A percentile compares a stretch with the other conserved stretches of the same genome.
Evolutionary conservation across 805 yeast species (phyloP).

Genomic region (Starmera dryadoides): DNA sequence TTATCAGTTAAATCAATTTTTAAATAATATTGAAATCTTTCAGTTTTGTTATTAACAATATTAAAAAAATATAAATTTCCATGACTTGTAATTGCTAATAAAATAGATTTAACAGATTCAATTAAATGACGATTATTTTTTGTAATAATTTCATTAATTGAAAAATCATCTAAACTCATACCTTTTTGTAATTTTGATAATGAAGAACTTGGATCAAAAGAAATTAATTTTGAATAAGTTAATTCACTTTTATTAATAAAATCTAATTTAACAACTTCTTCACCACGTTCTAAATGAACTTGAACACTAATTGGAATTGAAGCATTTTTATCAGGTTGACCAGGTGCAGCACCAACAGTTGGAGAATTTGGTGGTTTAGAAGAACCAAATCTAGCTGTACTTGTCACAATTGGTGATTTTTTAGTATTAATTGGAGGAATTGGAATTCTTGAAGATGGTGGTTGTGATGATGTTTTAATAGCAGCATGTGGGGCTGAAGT

Average conservation of each 20-base stretch:
- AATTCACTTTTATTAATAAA: slow-evolving; percentile 15
- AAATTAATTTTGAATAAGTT: slow-evolving; percentile 5
- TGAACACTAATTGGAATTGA: slow-evolving; percentile 3
- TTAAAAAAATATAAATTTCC: slow-evolving; percentile 26
- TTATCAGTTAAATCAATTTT: slow-evolving; percentile 40
- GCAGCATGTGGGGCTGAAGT: neutral
- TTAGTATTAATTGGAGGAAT: neutral
- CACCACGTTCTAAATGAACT: slow-evolving; percentile 8
- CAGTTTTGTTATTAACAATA: slow-evolving; percentile 17
- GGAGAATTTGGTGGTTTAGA: neutral
- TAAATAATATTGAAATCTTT: slow-evolving; percentile 14
- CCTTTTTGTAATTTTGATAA: slow-evolving; percentile 3
- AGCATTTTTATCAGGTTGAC: neutral
- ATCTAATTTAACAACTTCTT: slow-evolving; percentile 19
- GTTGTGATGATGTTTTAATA: neutral
- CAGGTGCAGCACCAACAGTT: neutral
- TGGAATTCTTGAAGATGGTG: neutral
- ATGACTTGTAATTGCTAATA: slow-evolving; percentile 24
- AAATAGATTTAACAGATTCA: slow-evolving; percentile 16
- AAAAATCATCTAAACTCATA: slow-evolving; percentile 19
- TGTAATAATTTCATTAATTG: slow-evolving; percentile 25
- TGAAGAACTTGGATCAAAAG: slow-evolving; percentile 12
- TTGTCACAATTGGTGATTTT: neutral
- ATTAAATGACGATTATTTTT: slow-evolving; percentile 14
- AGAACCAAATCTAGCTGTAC: neutral